A percentile compares a stretch with the other conserved stretches of the same genome.
Conservation (phyloP, 306 rosid genomes). For the Hippophae tibetana region DNA sequence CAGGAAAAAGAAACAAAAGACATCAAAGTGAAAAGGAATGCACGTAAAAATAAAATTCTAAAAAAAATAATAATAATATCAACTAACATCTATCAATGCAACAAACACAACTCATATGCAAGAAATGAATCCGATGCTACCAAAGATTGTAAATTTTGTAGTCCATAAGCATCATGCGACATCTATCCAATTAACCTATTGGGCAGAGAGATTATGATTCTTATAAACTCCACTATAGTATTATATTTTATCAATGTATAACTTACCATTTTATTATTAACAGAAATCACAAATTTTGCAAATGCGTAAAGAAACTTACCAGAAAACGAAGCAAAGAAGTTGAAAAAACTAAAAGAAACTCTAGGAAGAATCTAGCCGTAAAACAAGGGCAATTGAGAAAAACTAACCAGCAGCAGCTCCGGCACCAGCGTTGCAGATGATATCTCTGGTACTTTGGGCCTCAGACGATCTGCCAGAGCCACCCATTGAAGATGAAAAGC, state of each 20-base stretch:
- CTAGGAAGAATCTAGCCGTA: slow-evolving; percentile 5
- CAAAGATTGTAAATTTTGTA: no score
- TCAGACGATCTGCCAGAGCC: slow-evolving; percentile 32
- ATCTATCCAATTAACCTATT: background rate
- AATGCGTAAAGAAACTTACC: background rate
- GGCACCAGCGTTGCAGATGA: slow-evolving; percentile 59
- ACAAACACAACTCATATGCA: background rate
- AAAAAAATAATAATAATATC: background rate
- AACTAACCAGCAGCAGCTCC: slow-evolving; percentile 86
- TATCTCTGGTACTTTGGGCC: slow-evolving; percentile 27
- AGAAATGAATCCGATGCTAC: background rate
- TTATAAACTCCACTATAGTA: no score
- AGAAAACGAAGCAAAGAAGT: background rate
- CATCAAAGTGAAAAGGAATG: background rate
- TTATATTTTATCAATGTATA: no score
- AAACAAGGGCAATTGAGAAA: slow-evolving; percentile 5
- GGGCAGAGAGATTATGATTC: background rate
- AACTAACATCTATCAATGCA: background rate
- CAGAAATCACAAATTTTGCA: no score
- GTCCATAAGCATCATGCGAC: background rate
- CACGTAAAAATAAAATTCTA: background rate
- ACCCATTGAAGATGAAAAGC: slow-evolving; percentile 30
- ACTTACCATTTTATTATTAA: no score
- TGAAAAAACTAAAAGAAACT: slow-evolving; percentile 18
- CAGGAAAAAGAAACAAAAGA: slow-evolving; percentile 1